Conservation (phyloP, 225 moss, liverwort and hornwort genomes). For the Pseudoscleropodium purum region DNA sequence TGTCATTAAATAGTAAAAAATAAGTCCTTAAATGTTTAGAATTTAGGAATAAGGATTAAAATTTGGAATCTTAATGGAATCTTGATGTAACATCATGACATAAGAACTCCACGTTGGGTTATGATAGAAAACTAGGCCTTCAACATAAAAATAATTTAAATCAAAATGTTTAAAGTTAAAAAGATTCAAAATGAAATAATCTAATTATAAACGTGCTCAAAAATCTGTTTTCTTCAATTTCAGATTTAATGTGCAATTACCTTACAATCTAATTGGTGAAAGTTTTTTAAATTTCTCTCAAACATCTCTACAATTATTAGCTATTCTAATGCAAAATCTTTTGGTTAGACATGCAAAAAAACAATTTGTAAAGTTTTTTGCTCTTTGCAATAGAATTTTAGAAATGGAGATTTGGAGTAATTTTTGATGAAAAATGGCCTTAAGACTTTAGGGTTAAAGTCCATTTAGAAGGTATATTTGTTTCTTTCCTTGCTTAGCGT, state of each 20-base stretch:
- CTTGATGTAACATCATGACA: background rate
- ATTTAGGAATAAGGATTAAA: too few species aligned
- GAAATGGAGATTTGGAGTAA: background rate
- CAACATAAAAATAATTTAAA: too few species aligned
- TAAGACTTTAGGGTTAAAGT: rapidly evolving
- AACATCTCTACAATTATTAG: background rate
- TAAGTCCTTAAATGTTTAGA: background rate
- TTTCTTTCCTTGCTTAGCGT: background rate
- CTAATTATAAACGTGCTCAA: rapidly evolving
- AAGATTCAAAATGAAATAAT: background rate
- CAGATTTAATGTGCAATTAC: too few species aligned
- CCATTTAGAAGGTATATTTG: background rate
- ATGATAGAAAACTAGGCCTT: too few species aligned
- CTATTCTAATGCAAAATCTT: background rate
- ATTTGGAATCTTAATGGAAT: background rate
- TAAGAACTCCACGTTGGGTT: too few species aligned
- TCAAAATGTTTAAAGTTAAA: background rate
- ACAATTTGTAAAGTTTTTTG: background rate
- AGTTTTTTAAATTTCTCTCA: background rate
- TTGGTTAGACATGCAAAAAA: background rate
- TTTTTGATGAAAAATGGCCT: background rate
- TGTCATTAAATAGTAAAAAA: background rate
- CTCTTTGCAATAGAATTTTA: background rate
- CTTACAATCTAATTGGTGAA: background rate
- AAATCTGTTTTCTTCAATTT: rapidly evolving